A percentile compares a stretch with the other conserved stretches of the same genome.
Conservation (phyloP, 805 yeast species). For the Yamadazyma kitorensis region DNA sequence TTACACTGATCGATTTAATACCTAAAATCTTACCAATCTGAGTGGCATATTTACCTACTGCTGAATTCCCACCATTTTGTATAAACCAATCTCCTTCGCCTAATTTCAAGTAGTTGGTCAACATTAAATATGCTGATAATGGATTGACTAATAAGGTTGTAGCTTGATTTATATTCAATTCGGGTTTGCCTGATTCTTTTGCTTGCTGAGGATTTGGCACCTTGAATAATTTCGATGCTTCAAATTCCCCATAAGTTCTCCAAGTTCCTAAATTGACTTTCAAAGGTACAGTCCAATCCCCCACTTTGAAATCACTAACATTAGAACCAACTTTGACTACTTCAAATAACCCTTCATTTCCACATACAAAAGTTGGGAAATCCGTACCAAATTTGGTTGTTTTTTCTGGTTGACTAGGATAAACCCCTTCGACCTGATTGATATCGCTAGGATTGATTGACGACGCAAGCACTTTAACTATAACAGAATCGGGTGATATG, state of each 20-base stretch:
- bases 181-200: slow-evolving; percentile 28
- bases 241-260: slow-evolving; percentile 63
- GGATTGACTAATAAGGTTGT: slow-evolving; percentile 94
- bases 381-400: slow-evolving; percentile 52
- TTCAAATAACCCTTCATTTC: slow-evolving; percentile 91
- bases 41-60: slow-evolving; percentile 88
- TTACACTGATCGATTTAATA: slow-evolving; percentile 78
- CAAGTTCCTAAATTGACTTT: slow-evolving; percentile 87
- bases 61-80: slow-evolving; percentile 95
- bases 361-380: slow-evolving; percentile 75
- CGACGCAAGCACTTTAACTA: slow-evolving; percentile 37
- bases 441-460: slow-evolving; percentile 46
- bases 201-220: slow-evolving; percentile 54
- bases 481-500: slow-evolving; percentile 32
- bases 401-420: slow-evolving; percentile 48
- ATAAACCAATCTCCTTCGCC: slow-evolving; percentile 83
- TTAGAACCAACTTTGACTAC: slow-evolving; percentile 67
- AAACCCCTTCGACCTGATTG: slow-evolving; percentile 46
- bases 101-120: slow-evolving; percentile 62
- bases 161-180: slow-evolving; percentile 52
- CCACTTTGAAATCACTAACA: slow-evolving; percentile 48
- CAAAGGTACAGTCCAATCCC: slow-evolving; percentile 88
- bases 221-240: slow-evolving; percentile 51
- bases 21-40: slow-evolving; percentile 83
- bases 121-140: slow-evolving; percentile 85